These are phyloP conservation scores for Trebouxia sp. DNA, from an alignment of 139 green algal genomes.

Conservation along the genomic window DNA sequence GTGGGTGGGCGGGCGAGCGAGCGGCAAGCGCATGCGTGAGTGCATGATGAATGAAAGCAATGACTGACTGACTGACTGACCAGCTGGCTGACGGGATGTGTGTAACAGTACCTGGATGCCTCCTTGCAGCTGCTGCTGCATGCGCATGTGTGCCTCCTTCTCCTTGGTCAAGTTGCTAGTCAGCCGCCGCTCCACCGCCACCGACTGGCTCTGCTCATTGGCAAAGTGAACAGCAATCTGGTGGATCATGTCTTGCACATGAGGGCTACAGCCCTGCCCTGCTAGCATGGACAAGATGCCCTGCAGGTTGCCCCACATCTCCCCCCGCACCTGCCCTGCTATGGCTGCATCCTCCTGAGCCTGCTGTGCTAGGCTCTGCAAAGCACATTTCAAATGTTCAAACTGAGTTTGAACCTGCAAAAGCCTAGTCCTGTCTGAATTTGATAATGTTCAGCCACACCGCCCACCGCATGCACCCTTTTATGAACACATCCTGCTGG, in stretches of 20 bases:
- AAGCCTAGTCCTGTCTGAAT: no score
- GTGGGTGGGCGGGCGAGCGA: no score
- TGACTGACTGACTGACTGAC: no score
- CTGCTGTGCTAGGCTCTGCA: conserved; percentile 9
- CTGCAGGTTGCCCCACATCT: conserved; percentile 16
- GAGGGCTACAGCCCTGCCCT: conserved; percentile 4
- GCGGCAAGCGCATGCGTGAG: no score
- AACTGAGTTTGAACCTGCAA: no score
- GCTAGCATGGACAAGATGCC: conserved; percentile 12
- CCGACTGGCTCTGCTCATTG: conserved; percentile 23
- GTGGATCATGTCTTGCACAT: conserved; percentile 17
- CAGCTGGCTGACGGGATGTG: no score
- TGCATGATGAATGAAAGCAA: no score
- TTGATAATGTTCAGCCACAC: no score
- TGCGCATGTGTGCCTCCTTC: background rate
- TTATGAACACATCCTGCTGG: no score
- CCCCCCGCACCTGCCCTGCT: background rate
- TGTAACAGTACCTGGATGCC: background rate
- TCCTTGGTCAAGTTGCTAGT: background rate
- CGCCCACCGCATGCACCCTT: no score
- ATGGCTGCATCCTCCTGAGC: conserved; percentile 6
- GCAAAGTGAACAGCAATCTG: conserved; percentile 16
- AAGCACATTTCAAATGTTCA: no score
- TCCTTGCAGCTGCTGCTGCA: conserved; percentile 7
- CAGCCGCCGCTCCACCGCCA: background rate